phyloP scores from a whole-genome alignment of 495 filamentous ascomycete genomes.

The Letharia columbiana region DNA sequence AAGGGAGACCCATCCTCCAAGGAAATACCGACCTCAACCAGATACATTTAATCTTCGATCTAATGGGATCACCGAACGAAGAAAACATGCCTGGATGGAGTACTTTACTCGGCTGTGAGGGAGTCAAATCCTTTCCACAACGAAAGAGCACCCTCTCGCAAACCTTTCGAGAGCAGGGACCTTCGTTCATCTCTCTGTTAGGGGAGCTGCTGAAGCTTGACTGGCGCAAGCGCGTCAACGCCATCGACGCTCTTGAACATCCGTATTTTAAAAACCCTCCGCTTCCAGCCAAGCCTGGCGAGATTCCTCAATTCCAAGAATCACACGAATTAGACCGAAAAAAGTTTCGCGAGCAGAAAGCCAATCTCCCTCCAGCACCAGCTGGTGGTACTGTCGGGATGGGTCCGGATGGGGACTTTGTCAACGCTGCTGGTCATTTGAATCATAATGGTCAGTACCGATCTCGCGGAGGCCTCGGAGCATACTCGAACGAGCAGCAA shows the following conservation, averaged over 20 bases:
- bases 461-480: slow-evolving; percentile 14
- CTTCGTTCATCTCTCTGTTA: slow-evolving; percentile 67
- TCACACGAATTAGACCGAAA: slow-evolving; percentile 92
- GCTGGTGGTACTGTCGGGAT: slow-evolving; percentile 80
- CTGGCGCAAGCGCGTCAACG: slow-evolving; percentile 81
- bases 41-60: slow-evolving; percentile 79
- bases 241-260: slow-evolving; percentile 87
- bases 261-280: slow-evolving; percentile 78
- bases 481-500: slow-evolving; percentile 19
- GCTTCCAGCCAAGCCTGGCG: slow-evolving; percentile 67
- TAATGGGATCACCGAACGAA: slow-evolving; percentile 87
- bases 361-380: slow-evolving; percentile 73
- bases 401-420: slow-evolving; percentile 56
- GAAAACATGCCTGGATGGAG: slow-evolving; percentile 92
- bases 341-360: slow-evolving; percentile 73
- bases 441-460: slow-evolving; percentile 18
- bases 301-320: slow-evolving; percentile 82
- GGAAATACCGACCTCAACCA: slow-evolving; percentile 86
- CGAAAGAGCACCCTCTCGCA: slow-evolving; percentile 58
- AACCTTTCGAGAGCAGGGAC: slow-evolving; percentile 58
- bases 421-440: slow-evolving; percentile 19
- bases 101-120: slow-evolving; percentile 70
- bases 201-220: slow-evolving; percentile 79
- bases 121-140: slow-evolving; percentile 54
- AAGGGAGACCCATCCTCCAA: slow-evolving; percentile 83